A percentile compares a stretch with the other conserved stretches of the same genome.
phyloP scores from a whole-genome alignment of 2,329 filamentous ascomycete genomes.

The Mycosphaerella sp. region DNA sequence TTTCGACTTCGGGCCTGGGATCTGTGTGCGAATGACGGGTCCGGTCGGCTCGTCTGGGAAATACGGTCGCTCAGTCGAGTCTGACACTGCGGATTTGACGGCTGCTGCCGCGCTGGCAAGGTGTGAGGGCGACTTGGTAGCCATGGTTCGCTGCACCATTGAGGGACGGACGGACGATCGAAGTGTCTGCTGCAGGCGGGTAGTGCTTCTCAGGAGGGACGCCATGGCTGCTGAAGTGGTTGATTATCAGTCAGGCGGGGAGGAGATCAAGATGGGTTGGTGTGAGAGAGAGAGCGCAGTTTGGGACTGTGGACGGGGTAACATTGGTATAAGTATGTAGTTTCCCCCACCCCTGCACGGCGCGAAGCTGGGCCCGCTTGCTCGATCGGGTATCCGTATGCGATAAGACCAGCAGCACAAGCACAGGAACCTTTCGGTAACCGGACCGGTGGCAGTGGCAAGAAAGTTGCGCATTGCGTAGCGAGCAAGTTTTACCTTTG shows the following conservation, averaged over 20 bases:
- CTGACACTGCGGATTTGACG: conserved; percentile 20
- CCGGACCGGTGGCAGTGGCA: not conserved
- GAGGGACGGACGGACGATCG: conserved; percentile 16
- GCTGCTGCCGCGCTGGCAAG: conserved; percentile 29
- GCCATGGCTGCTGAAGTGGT: conserved; percentile 24
- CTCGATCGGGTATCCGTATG: not conserved
- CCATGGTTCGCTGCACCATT: conserved; percentile 24
- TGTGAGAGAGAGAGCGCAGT: not conserved
- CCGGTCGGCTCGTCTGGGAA: conserved; percentile 52
- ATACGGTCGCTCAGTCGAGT: conserved; percentile 28
- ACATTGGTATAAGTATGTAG: not conserved
- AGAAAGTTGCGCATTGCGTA: not conserved
- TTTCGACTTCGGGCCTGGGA: conserved; percentile 71
- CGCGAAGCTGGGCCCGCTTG: not conserved
- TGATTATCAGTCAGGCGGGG: not conserved
- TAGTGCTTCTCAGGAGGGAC: conserved; percentile 29
- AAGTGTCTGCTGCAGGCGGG: conserved; percentile 29
- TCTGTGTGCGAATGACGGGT: conserved; percentile 51
- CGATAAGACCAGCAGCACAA: not conserved
- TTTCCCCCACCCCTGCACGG: not conserved
- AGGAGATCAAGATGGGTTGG: not conserved
- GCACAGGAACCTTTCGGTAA: not conserved
- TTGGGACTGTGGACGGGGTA: not conserved
- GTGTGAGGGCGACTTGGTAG: conserved; percentile 29
- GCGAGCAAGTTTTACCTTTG: not conserved